phyloP scores from a whole-genome alignment of 1,284 basidiomycete species.

The Pyrrhoderma lamaoense region DNA sequence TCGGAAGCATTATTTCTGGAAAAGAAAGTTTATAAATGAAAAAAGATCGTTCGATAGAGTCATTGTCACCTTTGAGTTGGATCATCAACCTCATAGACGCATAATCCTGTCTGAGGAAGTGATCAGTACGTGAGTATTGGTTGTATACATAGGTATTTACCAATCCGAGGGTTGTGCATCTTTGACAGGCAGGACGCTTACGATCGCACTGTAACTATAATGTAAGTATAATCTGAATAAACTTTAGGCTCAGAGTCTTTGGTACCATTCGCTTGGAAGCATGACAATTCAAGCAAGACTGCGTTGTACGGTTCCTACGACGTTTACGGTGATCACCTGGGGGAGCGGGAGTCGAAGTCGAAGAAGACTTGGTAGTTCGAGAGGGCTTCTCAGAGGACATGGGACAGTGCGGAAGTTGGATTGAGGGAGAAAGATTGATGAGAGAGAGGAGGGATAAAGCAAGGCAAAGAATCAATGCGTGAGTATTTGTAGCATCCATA shows the following conservation, averaged over 20 bases:
- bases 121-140: constrained; percentile 2
- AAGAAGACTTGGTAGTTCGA: constrained; percentile 19
- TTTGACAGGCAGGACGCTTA: constrained; percentile 55
- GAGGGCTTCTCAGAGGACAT: constrained; percentile 26
- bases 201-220: constrained; percentile 51
- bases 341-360: constrained; percentile 20
- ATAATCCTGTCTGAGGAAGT: constrained; percentile 58
- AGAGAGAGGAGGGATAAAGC: constrained; percentile 2
- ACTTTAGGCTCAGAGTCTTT: constrained; percentile 18
- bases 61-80: constrained; percentile 43
- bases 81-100: constrained; percentile 80
- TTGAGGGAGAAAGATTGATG: neutral
- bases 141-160: constrained; percentile 30
- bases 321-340: constrained; percentile 45
- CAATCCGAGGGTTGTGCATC: constrained; percentile 67
- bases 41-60: neutral
- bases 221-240: neutral
- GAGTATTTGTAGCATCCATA: constrained; percentile 13
- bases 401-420: neutral
- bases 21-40: neutral
- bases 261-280: constrained; percentile 76
- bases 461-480: neutral
- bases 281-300: constrained; percentile 62
- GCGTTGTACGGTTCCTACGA: constrained; percentile 58
- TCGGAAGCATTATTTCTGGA: constrained; percentile 34